These are phyloP conservation scores for Paraphoma chrysanthemicola DNA, from an alignment of 2,329 filamentous ascomycete species.

Conservation along the genomic window DNA sequence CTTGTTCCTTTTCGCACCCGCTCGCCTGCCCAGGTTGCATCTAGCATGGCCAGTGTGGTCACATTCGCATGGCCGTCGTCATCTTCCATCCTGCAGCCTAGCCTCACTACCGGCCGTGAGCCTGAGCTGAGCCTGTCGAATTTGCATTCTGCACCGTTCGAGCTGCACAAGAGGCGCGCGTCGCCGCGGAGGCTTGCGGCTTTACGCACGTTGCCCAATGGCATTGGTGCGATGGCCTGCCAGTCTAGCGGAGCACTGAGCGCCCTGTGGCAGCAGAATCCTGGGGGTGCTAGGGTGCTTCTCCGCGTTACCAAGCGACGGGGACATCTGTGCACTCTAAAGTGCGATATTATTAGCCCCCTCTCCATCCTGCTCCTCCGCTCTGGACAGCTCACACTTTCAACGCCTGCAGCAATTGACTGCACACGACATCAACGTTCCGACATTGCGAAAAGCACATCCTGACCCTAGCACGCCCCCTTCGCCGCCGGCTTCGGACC, in stretches of 20 bases:
- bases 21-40: slow-evolving; percentile 1
- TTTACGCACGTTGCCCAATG: slow-evolving; percentile 19
- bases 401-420: neutral
- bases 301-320: slow-evolving; percentile 40
- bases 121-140: neutral
- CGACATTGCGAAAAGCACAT: slow-evolving; percentile 7
- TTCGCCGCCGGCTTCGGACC: slow-evolving; percentile 9
- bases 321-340: slow-evolving; percentile 34
- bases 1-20: slow-evolving; percentile 1
- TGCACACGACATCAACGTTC: slow-evolving; percentile 2
- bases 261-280: slow-evolving; percentile 26
- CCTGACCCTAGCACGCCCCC: slow-evolving; percentile 9
- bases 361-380: slow-evolving; percentile 18
- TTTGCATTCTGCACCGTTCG: slow-evolving; percentile 5
- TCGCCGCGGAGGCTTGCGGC: slow-evolving; percentile 16
- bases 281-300: slow-evolving; percentile 33
- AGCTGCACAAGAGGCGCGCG: slow-evolving; percentile 7
- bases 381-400: slow-evolving; percentile 14
- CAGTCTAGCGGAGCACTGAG: slow-evolving; percentile 22
- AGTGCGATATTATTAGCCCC: slow-evolving; percentile 33
- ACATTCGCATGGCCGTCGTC: slow-evolving; percentile 2
- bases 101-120: neutral
- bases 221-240: neutral
- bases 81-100: slow-evolving; percentile 3
- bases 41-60: neutral